phyloP scores from a whole-genome alignment of 1,284 basidiomycete species.

The Puccinia sorghi region DNA sequence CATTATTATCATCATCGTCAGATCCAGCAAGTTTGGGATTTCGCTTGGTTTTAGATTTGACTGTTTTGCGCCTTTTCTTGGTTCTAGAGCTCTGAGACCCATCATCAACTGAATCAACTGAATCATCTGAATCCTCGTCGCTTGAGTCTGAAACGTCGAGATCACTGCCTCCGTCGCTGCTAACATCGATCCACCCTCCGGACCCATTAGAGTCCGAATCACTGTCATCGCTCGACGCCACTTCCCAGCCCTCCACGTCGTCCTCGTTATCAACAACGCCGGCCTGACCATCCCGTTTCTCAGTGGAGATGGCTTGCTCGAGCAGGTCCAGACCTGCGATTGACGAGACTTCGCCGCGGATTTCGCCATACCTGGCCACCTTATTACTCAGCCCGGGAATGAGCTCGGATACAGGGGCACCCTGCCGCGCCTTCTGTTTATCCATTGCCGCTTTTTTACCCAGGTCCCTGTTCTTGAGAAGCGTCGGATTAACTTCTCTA shows the following conservation, averaged over 20 bases:
- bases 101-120: constrained; percentile 52
- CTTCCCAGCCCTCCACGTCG: constrained; percentile 80
- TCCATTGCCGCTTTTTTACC: constrained; percentile 58
- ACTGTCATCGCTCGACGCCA: constrained; percentile 67
- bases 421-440: constrained; percentile 29
- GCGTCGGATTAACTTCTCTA: constrained; percentile 89
- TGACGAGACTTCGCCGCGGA: constrained; percentile 68
- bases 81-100: constrained; percentile 6
- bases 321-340: constrained; percentile 86
- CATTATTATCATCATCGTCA: constrained; percentile 52
- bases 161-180: constrained; percentile 68
- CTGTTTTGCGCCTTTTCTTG: constrained; percentile 50
- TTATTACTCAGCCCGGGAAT: constrained; percentile 47
- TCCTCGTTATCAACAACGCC: constrained; percentile 67
- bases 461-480: constrained; percentile 85
- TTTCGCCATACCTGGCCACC: constrained; percentile 60
- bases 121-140: constrained; percentile 68
- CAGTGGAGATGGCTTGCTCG: constrained; percentile 76
- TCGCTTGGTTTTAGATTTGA: constrained; percentile 34
- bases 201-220: constrained; percentile 64
- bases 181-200: constrained; percentile 78
- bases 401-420: constrained; percentile 30
- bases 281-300: constrained; percentile 65
- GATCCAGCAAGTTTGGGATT: constrained; percentile 47
- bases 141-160: constrained; percentile 83